phyloP scores from a whole-genome alignment of 495 filamentous ascomycete species.

The Daldinia vernicosa region DNA sequence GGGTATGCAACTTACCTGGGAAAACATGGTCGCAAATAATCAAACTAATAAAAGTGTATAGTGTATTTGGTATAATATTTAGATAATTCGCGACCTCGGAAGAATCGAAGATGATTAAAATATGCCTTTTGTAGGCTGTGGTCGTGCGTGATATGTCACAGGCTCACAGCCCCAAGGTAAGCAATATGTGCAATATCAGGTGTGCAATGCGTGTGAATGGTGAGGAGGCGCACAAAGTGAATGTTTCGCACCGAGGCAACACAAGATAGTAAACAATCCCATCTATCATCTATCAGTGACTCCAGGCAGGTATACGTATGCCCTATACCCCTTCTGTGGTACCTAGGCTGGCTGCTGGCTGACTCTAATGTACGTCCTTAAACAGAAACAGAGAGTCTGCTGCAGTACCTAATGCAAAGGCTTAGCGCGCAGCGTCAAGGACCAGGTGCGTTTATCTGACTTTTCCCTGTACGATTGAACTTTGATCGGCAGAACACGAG shows the following conservation, averaged over 20 bases:
- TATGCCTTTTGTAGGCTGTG: not conserved
- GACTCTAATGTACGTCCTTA: conserved; percentile 21
- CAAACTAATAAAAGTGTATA: not conserved
- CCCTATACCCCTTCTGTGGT: conserved; percentile 11
- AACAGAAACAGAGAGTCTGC: conserved; percentile 4
- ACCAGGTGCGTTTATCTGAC: conserved; percentile 1
- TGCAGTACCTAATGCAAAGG: conserved; percentile 23
- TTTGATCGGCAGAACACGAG: conserved; percentile 12
- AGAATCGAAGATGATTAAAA: conserved; percentile 6
- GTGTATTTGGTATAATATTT: conserved; percentile 8
- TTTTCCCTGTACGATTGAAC: conserved; percentile 4
- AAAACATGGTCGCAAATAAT: conserved; percentile 49
- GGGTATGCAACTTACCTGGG: conserved; percentile 47
- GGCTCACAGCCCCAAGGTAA: conserved; percentile 16
- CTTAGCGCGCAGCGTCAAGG: not conserved
- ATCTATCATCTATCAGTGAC: not conserved
- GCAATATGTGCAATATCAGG: not conserved
- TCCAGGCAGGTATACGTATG: conserved; percentile 6
- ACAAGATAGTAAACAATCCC: conserved; percentile 1
- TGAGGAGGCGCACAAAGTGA: conserved; percentile 12
- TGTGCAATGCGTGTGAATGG: not conserved
- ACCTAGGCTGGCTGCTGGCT: conserved; percentile 9
- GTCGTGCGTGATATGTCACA: conserved; percentile 1
- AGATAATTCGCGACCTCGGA: not conserved
- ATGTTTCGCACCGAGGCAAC: conserved; percentile 21